These are phyloP conservation scores for Catunica adiposa DNA, from an alignment of 2,329 filamentous ascomycete genomes.

Conservation along the genomic window DNA sequence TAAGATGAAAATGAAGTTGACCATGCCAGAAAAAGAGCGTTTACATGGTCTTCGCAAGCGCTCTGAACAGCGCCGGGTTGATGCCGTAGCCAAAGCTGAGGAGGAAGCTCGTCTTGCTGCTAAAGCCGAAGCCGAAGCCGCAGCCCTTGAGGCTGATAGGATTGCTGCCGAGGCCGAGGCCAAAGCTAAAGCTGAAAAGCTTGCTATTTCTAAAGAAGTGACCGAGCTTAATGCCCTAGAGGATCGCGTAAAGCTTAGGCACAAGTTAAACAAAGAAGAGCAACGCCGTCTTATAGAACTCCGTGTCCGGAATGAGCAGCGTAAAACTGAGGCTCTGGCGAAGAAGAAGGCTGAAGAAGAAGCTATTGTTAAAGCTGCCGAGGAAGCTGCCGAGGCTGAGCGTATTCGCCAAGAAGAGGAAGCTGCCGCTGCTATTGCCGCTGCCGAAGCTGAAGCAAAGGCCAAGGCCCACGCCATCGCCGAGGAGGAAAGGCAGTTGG, in stretches of 20 bases:
- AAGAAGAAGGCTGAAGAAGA: conserved; percentile 21
- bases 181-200: conserved; percentile 1
- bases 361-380: conserved; percentile 18
- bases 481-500: conserved; percentile 10
- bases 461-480: conserved; percentile 4
- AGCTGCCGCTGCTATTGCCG: not conserved
- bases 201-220: conserved; percentile 19
- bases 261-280: not conserved
- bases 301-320: conserved; percentile 15
- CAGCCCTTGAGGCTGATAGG: not conserved
- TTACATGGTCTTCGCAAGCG: conserved; percentile 17
- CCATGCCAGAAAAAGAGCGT: not conserved
- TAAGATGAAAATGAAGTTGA: conserved; percentile 8
- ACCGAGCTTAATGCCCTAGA: conserved; percentile 15
- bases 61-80: conserved; percentile 20
- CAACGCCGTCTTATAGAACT: conserved; percentile 5
- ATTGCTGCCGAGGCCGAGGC: conserved; percentile 3
- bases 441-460: conserved; percentile 4
- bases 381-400: conserved; percentile 14
- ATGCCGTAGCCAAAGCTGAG: conserved; percentile 19
- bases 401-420: conserved; percentile 5
- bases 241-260: conserved; percentile 10
- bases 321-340: conserved; percentile 20
- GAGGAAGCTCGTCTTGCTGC: conserved; percentile 16
- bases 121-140: conserved; percentile 1